Evolutionary conservation across 108 stramenopile species (phyloP), one percentile per base, ranked within the genome.

Genomic region (Nitzschia inconspicua): DNA sequence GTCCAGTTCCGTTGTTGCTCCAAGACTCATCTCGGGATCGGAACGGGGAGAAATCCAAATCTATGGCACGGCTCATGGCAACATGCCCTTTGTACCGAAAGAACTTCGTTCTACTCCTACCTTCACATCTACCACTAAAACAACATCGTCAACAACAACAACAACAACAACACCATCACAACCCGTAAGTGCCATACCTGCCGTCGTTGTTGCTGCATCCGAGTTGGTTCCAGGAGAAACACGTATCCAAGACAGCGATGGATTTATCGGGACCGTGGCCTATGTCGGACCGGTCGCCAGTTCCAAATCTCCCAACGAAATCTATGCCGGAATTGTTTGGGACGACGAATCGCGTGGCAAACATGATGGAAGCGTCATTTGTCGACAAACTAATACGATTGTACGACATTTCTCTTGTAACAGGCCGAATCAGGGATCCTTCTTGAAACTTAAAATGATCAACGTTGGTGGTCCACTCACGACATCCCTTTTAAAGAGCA

Each of bases 211-310:
- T 51, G 26, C 4, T 6, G 6, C 10, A 8, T 20, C 50, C 7
- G 19, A 46, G 6, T 35, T 61, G 47, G 36, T 67, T 67, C 39
- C 58, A 19, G 35, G 48, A 1, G 66, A 68, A 36, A 91, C 91
- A 34, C 80, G 91, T 24, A 79, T 89, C 31, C 84, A 74, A 22
- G 94, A 95, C 46, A 18, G 69, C 19, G 88, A 88, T 48, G 90
- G 94, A 30, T 95, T 88, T 65, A 60, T 72, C 1, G 94, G 83
- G 5, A 95, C 94, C 11, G 81, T 95, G 27, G 85, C 78, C 22
- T 95, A 95, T 65, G 55, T 90, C 11, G 94, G 94, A 34, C 79
- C 90, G 22, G 94, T 95, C 3, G 84, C 90, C 10, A 82, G 82
- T n/a, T 88, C 90, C 47, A 95, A 89, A 53, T 71, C 86, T 18